Percentiles rank a stretch among this genome's conserved stretches.
phyloP scores from a whole-genome alignment of 345 rosid genomes.

The Citrus sp. region DNA sequence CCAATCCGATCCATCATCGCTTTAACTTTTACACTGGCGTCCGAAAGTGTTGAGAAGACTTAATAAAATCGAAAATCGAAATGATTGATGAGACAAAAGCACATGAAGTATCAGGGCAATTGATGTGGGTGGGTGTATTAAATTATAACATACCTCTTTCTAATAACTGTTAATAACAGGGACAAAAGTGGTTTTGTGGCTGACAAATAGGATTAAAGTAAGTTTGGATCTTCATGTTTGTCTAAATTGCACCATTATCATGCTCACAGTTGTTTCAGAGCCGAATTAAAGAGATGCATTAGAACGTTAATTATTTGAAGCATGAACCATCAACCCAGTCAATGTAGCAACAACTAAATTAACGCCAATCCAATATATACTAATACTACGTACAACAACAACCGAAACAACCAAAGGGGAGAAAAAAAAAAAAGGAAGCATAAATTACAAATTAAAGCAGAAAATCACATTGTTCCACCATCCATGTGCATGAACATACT shows the following conservation, averaged over 20 bases:
- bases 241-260: neutral
- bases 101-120: neutral
- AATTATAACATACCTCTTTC: neutral
- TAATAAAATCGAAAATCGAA: neutral
- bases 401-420: neutral
- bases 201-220: neutral
- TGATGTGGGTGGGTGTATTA: neutral
- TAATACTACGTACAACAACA: neutral
- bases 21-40: neutral
- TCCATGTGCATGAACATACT: slow-evolving; percentile 16
- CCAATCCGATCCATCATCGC: neutral
- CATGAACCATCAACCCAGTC: neutral
- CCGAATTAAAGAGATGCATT: neutral
- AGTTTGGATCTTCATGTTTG: neutral
- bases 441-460: slow-evolving; percentile 16
- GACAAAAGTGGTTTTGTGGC: neutral
- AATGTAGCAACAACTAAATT: neutral
- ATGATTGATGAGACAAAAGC: neutral
- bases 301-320: neutral
- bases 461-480: slow-evolving; percentile 14
- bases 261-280: neutral
- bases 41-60: neutral
- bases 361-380: neutral
- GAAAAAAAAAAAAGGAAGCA: neutral
- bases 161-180: neutral